A percentile compares a stretch with the other conserved stretches of the same genome.
phyloP scores from a whole-genome alignment of 164 flowering plant genomes.

The Echeveria elegans region DNA sequence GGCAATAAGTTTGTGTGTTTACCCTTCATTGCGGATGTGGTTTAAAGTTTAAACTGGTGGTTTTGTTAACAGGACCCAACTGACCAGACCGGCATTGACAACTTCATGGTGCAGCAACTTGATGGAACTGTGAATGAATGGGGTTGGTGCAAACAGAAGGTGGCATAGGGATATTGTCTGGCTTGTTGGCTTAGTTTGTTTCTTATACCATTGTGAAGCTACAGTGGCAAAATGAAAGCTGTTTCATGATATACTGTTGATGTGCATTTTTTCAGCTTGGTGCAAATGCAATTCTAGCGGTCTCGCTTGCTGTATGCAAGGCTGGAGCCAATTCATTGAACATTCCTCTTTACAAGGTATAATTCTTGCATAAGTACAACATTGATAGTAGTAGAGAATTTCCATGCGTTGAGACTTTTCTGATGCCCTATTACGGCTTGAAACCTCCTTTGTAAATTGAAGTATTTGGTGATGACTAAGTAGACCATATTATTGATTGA shows the following conservation, averaged over 20 bases:
- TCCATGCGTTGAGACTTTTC: neutral
- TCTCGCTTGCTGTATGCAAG: slow-evolving; percentile 90
- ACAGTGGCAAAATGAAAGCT: neutral
- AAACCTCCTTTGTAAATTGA: neutral
- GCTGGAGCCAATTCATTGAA: slow-evolving; percentile 69
- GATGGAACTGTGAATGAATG: slow-evolving; percentile 88
- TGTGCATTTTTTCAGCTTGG: slow-evolving; percentile 46
- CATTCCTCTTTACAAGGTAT: slow-evolving; percentile 83
- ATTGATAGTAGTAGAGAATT: neutral
- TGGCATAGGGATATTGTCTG: neutral
- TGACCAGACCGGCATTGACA: slow-evolving; percentile 60
- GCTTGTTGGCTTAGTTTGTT: neutral
- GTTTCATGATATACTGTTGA: neutral
- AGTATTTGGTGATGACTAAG: neutral
- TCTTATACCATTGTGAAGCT: neutral
- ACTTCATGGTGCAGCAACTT: slow-evolving; percentile 81
- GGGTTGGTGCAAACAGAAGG: slow-evolving; percentile 95
- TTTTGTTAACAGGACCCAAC: slow-evolving; percentile 59
- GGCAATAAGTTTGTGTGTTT: neutral
- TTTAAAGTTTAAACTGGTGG: neutral
- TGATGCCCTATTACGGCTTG: neutral
- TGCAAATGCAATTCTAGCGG: slow-evolving; percentile 88
- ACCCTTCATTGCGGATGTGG: neutral
- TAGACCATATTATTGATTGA: too few species aligned
- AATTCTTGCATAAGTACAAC: neutral